phyloP scores from a whole-genome alignment of 345 rosid species.

The Eutrema japonicum region DNA sequence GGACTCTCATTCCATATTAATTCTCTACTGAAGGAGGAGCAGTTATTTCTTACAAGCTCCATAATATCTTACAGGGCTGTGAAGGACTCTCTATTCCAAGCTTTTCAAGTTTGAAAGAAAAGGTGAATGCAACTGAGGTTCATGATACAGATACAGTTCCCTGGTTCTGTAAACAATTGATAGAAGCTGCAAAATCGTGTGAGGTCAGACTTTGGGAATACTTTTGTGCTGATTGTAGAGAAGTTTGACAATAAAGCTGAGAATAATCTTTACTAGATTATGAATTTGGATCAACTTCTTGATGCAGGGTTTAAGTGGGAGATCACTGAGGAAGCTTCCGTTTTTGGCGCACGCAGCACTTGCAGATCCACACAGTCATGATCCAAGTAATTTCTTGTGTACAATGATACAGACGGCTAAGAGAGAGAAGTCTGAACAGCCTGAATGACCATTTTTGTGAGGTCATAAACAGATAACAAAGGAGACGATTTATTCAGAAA shows the following conservation, averaged over 20 bases:
- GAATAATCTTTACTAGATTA: neutral
- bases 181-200: constrained; percentile 83
- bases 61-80: constrained; percentile 50
- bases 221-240: constrained; percentile 7
- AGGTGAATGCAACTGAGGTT: constrained; percentile 47
- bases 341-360: constrained; percentile 85
- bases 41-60: constrained; percentile 19
- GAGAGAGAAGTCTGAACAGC: constrained; percentile 72
- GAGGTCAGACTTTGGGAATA: constrained; percentile 58
- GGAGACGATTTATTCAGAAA: neutral
- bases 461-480: constrained; percentile 17
- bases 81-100: constrained; percentile 57
- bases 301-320: constrained; percentile 87
- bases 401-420: constrained; percentile 73
- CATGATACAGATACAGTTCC: constrained; percentile 51
- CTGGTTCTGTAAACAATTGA: constrained; percentile 55
- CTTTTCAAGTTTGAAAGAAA: constrained; percentile 65
- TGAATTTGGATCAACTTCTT: constrained; percentile 16
- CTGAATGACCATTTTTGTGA: constrained; percentile 51
- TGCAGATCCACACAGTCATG: constrained; percentile 59
- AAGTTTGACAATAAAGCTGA: constrained; percentile 10
- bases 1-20: neutral
- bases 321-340: constrained; percentile 90
- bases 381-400: constrained; percentile 65
- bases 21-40: constrained; percentile 1